Evolutionary conservation across 805 yeast genomes (phyloP).

Genomic region (Wickerhamomyces subpelliculosus): DNA sequence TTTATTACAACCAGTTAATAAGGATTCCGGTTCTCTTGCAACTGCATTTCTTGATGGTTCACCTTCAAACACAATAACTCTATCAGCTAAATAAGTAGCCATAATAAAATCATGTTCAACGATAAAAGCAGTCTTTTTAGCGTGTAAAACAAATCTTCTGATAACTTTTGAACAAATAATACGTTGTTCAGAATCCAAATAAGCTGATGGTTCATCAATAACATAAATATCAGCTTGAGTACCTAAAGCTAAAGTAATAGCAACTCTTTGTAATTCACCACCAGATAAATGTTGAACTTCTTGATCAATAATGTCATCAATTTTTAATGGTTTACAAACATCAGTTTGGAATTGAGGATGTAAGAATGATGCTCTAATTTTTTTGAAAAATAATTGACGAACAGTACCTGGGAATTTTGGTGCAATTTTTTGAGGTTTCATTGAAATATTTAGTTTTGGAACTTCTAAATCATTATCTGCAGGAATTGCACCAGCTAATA

Average conservation of each 20-base stretch:
- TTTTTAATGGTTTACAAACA: slow-evolving; percentile 90
- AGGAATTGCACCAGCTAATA: slow-evolving; percentile 86
- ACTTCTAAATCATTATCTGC: slow-evolving; percentile 78
- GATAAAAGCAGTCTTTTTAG: slow-evolving; percentile 97
- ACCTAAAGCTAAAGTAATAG: slow-evolving; percentile 93
- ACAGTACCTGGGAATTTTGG: slow-evolving; percentile 99
- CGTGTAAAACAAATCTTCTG: slow-evolving; percentile 90
- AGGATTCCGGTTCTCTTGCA: slow-evolving; percentile 87
- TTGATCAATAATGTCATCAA: slow-evolving; percentile 93
- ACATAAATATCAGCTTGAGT: slow-evolving; percentile 91
- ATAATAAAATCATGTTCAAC: slow-evolving; percentile 99
- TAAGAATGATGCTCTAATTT: slow-evolving; percentile 88
- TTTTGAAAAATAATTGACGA: slow-evolving; percentile 93
- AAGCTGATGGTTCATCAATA: slow-evolving; percentile 98
- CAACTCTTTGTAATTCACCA: slow-evolving; percentile 99
- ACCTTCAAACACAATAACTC: slow-evolving; percentile 98
- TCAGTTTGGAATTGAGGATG: slow-evolving; percentile 98
- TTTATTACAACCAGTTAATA: slow-evolving; percentile 94
- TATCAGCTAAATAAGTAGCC: slow-evolving; percentile 99
- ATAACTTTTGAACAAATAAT: slow-evolving; percentile 97
- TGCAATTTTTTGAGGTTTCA: slow-evolving; percentile 99
- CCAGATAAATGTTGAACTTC: slow-evolving; percentile 97
- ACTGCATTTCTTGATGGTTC: slow-evolving; percentile 76
- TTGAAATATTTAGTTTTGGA: slow-evolving; percentile 86
- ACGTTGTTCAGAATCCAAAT: slow-evolving; percentile 99